These are phyloP conservation scores for Ophiostoma piceae DNA, from an alignment of 2,329 filamentous ascomycete species.

Conservation along the genomic window DNA sequence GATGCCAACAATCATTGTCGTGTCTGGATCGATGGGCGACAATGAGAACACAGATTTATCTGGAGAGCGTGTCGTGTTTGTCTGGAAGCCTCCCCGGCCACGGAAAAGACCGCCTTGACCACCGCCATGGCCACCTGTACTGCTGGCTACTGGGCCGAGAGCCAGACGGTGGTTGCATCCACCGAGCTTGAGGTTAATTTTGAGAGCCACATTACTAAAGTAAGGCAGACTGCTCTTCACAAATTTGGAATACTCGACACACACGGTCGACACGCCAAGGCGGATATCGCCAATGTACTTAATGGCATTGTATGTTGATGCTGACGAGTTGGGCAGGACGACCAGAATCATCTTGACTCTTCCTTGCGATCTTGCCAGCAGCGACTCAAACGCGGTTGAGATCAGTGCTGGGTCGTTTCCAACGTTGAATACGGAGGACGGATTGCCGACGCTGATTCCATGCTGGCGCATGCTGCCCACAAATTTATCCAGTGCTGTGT, in stretches of 20 bases:
- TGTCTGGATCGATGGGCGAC: slow-evolving; percentile 31
- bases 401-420: neutral
- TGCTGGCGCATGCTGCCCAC: slow-evolving; percentile 13
- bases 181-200: slow-evolving; percentile 61
- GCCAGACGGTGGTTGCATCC: slow-evolving; percentile 53
- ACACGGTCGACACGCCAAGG: slow-evolving; percentile 56
- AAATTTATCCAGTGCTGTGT: slow-evolving; percentile 28
- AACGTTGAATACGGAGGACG: neutral
- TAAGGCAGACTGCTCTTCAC: slow-evolving; percentile 38
- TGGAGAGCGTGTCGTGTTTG: neutral
- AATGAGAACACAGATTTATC: neutral
- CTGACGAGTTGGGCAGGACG: slow-evolving; percentile 41
- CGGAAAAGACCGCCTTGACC: slow-evolving; percentile 34
- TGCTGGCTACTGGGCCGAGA: slow-evolving; percentile 34
- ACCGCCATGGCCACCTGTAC: slow-evolving; percentile 41
- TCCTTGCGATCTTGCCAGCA: neutral
- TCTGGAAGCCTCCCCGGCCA: neutral
- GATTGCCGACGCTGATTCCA: slow-evolving; percentile 21
- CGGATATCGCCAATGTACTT: slow-evolving; percentile 54
- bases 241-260: slow-evolving; percentile 46
- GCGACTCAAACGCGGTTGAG: slow-evolving; percentile 14
- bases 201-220: slow-evolving; percentile 52
- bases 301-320: slow-evolving; percentile 50
- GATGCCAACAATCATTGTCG: slow-evolving; percentile 65
- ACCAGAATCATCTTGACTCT: slow-evolving; percentile 42